Evolutionary conservation across 2,329 filamentous ascomycete species (phyloP), one percentile per base, ranked within the genome.

Genomic region (Claviceps sp.): DNA sequence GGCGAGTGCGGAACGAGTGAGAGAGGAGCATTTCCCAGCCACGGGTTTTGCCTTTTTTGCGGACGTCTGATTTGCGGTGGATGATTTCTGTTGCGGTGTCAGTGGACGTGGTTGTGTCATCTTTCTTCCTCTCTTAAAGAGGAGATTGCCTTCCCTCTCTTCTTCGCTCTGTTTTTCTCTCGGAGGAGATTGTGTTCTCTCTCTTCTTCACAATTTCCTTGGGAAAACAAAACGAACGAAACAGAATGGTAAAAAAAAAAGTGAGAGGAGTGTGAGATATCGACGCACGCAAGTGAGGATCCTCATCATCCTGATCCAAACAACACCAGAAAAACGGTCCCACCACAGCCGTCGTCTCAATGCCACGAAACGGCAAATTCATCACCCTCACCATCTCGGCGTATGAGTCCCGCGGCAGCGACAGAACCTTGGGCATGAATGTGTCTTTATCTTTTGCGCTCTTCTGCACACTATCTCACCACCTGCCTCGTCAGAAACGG

Each of bases 1-100:
- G 72, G 56, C 68, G 67, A 2, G 72, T 75, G 13, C 64, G 67
- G 64, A 82, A 75, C 47, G 71, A 73, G 63, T 83, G 71, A 3
- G 77, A 80, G 40, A 83, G 72, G 70, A 80, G 79, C 52, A 82
- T 70, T 65, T 83, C 80, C 78, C 78, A 83, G 45, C 80, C 80
- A 52, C 80, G 75, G 16, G 79, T 83, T 60, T 71, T 72, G 55
- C 78, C 79, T 66, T 78, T 81, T 62, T 83, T 83, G 49, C 77
- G 76, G 37, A 83, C 79, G 59, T 83, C 79, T n/a, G 77, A 81
- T 64, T 83, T 83, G 57, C 80, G 76, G 60, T 79, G 80, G 54
- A 83, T 72, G 57, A 83, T 77, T 59, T 83, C 75, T 78, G 9
- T 34, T 34, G 37, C 8, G 37, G 6, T 24, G 34, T 42, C 40